Evolutionary conservation across 2,329 filamentous ascomycete genomes (phyloP).

Genomic region (Orbilia javanica): DNA sequence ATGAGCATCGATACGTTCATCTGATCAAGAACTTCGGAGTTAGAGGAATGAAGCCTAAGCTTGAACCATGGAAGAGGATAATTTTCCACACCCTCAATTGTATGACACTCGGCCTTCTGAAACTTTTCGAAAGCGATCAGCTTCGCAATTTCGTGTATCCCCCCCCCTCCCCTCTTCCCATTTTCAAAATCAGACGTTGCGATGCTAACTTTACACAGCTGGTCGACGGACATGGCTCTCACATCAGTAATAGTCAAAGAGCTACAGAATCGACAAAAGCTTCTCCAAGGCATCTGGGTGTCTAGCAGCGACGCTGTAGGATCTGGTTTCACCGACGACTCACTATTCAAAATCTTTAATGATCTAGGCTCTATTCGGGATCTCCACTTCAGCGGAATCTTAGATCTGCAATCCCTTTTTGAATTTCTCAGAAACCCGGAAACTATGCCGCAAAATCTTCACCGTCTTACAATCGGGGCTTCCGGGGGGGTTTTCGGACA

Average conservation of each 20-base stretch:
- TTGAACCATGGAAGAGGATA: too few relatives aligned
- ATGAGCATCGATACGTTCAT: not conserved
- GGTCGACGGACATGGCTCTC: not conserved
- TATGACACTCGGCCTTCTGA: not conserved
- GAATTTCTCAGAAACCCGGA: too few relatives aligned
- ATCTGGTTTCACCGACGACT: not conserved
- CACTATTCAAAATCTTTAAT: not conserved
- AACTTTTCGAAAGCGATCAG: not conserved
- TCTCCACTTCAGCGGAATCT: not conserved
- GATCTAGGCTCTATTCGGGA: not conserved
- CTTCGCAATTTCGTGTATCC: not conserved
- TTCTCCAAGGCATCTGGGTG: not conserved
- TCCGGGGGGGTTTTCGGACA: too few relatives aligned
- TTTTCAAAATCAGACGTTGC: not conserved
- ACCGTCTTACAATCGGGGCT: too few relatives aligned
- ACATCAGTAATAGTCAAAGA: not conserved
- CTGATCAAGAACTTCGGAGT: constrained; percentile 1
- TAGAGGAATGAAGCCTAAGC: not conserved
- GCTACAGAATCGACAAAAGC: not conserved
- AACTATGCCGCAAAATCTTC: too few relatives aligned
- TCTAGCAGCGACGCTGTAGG: not conserved
- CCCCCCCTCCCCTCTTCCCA: not conserved
- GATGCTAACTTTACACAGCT: not conserved
- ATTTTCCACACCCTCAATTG: not conserved
- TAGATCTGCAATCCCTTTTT: too few relatives aligned